These are phyloP conservation scores for Clonostachys sp. DNA, from an alignment of 2,329 filamentous ascomycete species.

Conservation along the genomic window DNA sequence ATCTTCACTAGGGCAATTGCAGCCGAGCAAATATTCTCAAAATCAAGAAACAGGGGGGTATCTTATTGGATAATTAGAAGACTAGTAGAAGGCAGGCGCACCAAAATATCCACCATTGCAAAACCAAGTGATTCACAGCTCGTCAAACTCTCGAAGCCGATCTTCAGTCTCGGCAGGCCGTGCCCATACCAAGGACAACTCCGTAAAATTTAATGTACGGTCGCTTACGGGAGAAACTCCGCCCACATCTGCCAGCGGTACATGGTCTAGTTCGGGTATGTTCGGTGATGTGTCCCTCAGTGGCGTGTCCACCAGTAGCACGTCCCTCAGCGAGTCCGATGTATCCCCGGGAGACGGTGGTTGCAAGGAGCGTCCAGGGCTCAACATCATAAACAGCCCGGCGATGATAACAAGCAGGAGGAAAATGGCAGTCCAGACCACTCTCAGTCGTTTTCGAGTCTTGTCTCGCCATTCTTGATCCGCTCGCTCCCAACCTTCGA, in stretches of 20 bases:
- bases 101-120: too few species aligned
- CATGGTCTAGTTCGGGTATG: too few species aligned
- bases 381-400: conserved; percentile 30
- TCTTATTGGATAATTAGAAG: background rate
- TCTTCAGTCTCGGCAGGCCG: conserved; percentile 22
- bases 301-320: too few species aligned
- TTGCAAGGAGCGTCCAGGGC: background rate
- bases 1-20: background rate
- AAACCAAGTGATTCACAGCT: conserved; percentile 25
- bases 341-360: too few species aligned
- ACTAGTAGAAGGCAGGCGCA: background rate
- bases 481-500: conserved; percentile 63
- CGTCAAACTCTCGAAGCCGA: conserved; percentile 37
- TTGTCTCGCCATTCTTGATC: conserved; percentile 66
- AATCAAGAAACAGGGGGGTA: background rate
- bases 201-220: conserved; percentile 1
- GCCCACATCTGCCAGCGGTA: too few species aligned
- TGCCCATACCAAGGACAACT: conserved; percentile 16
- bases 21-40: background rate
- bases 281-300: too few species aligned
- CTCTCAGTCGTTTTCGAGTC: conserved; percentile 57
- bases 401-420: conserved; percentile 40
- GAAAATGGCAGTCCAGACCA: conserved; percentile 57
- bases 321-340: too few species aligned
- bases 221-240: too few species aligned